Percentiles rank a stretch among this genome's conserved stretches.
These are phyloP conservation scores for Talaromyces sp. DNA, from an alignment of 2,329 filamentous ascomycete species.

Conservation along the genomic window DNA sequence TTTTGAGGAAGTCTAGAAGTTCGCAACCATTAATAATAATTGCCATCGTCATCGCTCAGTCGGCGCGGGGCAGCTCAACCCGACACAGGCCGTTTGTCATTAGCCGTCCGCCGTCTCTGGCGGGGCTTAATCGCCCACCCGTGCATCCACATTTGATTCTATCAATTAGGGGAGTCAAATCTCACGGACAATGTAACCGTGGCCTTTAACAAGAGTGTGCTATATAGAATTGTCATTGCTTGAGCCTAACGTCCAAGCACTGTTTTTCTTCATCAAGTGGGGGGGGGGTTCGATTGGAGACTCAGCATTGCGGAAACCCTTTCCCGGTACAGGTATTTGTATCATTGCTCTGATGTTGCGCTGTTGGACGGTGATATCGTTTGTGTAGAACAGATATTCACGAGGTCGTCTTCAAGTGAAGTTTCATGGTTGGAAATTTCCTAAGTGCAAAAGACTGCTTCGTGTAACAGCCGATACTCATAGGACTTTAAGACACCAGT, in stretches of 20 bases:
- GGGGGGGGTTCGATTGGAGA: background rate
- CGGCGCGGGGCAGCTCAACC: slow-evolving; percentile 12
- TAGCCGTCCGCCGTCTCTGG: background rate
- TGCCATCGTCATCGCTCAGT: background rate
- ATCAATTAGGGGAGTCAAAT: background rate
- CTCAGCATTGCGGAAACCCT: background rate
- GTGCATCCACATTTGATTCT: background rate
- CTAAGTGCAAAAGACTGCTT: background rate
- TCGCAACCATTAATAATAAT: background rate
- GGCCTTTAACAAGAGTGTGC: background rate
- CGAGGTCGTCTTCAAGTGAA: background rate
- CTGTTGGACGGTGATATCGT: background rate
- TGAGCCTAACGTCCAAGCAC: too few relatives aligned
- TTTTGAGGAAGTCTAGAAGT: background rate
- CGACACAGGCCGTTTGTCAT: slow-evolving; percentile 5
- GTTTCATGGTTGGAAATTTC: background rate
- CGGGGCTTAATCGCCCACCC: slow-evolving; percentile 1
- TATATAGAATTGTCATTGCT: background rate
- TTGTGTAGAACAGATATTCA: background rate
- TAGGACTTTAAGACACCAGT: background rate
- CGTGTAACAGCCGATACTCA: background rate
- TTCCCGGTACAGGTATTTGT: background rate
- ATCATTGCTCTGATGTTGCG: background rate
- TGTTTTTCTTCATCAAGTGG: background rate
- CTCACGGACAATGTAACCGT: background rate